Evolutionary conservation across 768 basidiomycete species (phyloP).

Genomic region (Tricholoma sp.): DNA sequence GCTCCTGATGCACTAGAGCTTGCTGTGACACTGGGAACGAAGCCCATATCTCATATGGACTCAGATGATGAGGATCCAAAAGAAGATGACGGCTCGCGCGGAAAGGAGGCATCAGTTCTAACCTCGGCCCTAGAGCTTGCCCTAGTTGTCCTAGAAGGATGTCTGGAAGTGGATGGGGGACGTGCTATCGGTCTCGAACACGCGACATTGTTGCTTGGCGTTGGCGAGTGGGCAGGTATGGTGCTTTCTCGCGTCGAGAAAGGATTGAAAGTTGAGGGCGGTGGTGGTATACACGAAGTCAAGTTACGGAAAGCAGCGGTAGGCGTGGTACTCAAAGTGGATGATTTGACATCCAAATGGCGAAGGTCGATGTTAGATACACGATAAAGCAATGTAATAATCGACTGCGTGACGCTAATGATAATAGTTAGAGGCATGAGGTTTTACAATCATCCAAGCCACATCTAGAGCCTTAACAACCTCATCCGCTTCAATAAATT

Average conservation of each 20-base stretch:
- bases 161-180: constrained; percentile 74
- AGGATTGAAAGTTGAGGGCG: constrained; percentile 55
- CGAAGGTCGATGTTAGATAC: constrained; percentile 54
- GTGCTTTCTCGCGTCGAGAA: constrained; percentile 63
- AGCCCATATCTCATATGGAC: constrained; percentile 46
- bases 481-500: too few relatives aligned
- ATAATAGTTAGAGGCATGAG: constrained; percentile 23
- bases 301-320: constrained; percentile 67
- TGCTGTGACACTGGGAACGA: constrained; percentile 72
- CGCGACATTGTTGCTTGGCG: constrained; percentile 60
- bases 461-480: constrained; percentile 17
- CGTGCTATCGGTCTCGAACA: constrained; percentile 71
- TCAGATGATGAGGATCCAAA: constrained; percentile 28
- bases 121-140: constrained; percentile 74
- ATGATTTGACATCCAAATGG: constrained; percentile 67
- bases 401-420: constrained; percentile 19
- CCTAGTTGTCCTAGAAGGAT: constrained; percentile 70
- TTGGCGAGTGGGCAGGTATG: constrained; percentile 76
- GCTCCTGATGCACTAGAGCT: constrained; percentile 83
- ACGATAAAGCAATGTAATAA: constrained; percentile 5
- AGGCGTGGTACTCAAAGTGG: constrained; percentile 77
- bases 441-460: constrained; percentile 37
- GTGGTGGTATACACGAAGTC: constrained; percentile 60
- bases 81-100: constrained; percentile 19
- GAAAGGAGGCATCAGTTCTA: constrained; percentile 69